A percentile compares a stretch with the other conserved stretches of the same genome.
These are phyloP conservation scores for Lipomyces sp. DNA, from an alignment of 805 yeast species.

Conservation along the genomic window DNA sequence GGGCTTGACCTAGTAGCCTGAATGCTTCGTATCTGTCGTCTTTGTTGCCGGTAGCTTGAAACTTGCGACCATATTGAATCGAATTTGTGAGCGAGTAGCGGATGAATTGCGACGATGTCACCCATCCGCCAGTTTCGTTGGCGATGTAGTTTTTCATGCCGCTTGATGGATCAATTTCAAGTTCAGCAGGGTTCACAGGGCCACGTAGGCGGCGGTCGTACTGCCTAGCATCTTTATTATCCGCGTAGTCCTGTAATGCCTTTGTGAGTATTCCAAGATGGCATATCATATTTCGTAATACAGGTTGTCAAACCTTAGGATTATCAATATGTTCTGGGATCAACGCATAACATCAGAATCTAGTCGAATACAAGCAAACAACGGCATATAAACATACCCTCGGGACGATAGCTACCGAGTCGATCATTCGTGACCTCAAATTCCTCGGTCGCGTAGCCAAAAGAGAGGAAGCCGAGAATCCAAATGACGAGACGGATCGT, in stretches of 20 bases:
- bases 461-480: slow-evolving; percentile 29
- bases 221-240: slow-evolving; percentile 27
- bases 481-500: slow-evolving; percentile 27
- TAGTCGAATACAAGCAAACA: neutral
- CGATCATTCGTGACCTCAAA: slow-evolving; percentile 32
- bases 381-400: slow-evolving; percentile 4
- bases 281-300: too few species aligned
- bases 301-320: too few species aligned
- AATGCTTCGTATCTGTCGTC: slow-evolving; percentile 29
- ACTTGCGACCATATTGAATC: slow-evolving; percentile 29
- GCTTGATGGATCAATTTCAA: slow-evolving; percentile 29
- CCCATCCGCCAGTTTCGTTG: slow-evolving; percentile 32
- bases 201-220: slow-evolving; percentile 29
- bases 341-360: too few species aligned
- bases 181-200: slow-evolving; percentile 29
- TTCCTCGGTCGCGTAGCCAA: slow-evolving; percentile 34
- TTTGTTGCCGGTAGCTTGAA: slow-evolving; percentile 7
- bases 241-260: slow-evolving; percentile 28
- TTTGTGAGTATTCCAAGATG: too few species aligned
- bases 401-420: slow-evolving; percentile 31
- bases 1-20: slow-evolving; percentile 31
- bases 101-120: slow-evolving; percentile 28
- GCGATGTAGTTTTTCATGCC: slow-evolving; percentile 34
- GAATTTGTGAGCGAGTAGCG: slow-evolving; percentile 25
- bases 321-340: slow-evolving; percentile 32